Conservation (phyloP, 805 yeast genomes). For the Yarrowia alimentaria region DNA sequence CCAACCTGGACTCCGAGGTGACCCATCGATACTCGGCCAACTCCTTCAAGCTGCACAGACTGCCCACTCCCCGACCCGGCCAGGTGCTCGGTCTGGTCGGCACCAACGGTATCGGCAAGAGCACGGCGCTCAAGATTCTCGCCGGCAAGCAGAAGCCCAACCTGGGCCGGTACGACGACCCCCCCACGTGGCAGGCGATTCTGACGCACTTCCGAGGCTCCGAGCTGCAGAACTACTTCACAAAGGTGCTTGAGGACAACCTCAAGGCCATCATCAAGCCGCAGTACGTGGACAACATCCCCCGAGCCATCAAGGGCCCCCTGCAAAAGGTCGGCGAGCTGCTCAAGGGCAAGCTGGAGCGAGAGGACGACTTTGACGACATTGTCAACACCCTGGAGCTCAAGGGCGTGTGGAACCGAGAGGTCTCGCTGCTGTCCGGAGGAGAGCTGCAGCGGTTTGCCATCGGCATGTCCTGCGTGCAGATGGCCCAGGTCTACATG, state of each 20-base stretch:
- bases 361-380: constrained; percentile 58
- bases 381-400: constrained; percentile 73
- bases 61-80: constrained; percentile 98
- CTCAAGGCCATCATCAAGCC: constrained; percentile 98
- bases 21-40: constrained; percentile 98
- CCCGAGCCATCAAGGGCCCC: constrained; percentile 92
- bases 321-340: constrained; percentile 78
- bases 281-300: constrained; percentile 96
- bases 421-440: constrained; percentile 87
- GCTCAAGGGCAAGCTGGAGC: constrained; percentile 72
- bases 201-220: constrained; percentile 91
- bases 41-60: constrained; percentile 92
- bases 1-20: constrained; percentile 86
- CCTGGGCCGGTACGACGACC: constrained; percentile 88
- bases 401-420: constrained; percentile 75
- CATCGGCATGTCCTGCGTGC: constrained; percentile 95
- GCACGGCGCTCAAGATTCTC: constrained; percentile 92
- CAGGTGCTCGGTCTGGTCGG: constrained; percentile 98
- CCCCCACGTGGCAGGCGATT: constrained; percentile 97
- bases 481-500: constrained; percentile 94
- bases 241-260: constrained; percentile 88
- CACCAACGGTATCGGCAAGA: constrained; percentile 98
- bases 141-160: constrained; percentile 98
- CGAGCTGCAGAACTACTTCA: constrained; percentile 93
- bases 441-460: constrained; percentile 99